Base-by-base conservation (phyloP, 2,329 filamentous ascomycete species). In the Fusarium marasasianum region DNA sequence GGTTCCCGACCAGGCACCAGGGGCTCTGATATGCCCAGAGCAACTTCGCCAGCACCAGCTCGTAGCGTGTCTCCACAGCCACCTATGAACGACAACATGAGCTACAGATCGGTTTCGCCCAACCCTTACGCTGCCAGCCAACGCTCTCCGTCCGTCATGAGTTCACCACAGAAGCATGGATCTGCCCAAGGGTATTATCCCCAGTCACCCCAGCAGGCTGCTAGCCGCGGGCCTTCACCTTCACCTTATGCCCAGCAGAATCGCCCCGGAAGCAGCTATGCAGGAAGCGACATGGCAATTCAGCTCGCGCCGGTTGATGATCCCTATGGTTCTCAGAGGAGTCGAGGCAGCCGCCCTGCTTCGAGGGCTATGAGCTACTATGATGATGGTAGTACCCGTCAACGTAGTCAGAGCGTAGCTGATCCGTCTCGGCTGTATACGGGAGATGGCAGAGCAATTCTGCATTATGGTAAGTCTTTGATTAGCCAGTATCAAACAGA, bases 381-480 rank as follows among this genome's bases (percentile, higher is more conserved):
- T 76, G 88, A 90, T 41, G 87, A 86, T 10, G 82, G 82, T 24
- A 75, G 86, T 10, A 84, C 81, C 73, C 84, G 89, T 69, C 87
- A 88, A 74, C 85, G 92, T 74, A 98, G 95, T 82, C 94, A 96
- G 86, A 98, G 95, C 78, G 88, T 96, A 68, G 94, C 93, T n/a
- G 93, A 96, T 78, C 88, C 90, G 33, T 91, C 91, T n/a, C 88
- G 93, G 76, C 93, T 95, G 78, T 94, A 93, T 78, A 98, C 94
- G 10, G 90, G 91, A 72, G 95, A 98, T 81, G 96, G 96, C 37
- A 90, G 94, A 69, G 91, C 94, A 41, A 96, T 98, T 80, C 81
- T 98, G 80, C 94, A 98, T 84, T 98, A 96, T 84, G 94, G 96
- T 98, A 89, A 91, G 95, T 89, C 61, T 20, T 26, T 55, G 37